Evolutionary conservation across 352 stramenopile genomes (phyloP), one percentile per base, ranked within the genome.

Genomic region (Elongisporangium anandrum): DNA sequence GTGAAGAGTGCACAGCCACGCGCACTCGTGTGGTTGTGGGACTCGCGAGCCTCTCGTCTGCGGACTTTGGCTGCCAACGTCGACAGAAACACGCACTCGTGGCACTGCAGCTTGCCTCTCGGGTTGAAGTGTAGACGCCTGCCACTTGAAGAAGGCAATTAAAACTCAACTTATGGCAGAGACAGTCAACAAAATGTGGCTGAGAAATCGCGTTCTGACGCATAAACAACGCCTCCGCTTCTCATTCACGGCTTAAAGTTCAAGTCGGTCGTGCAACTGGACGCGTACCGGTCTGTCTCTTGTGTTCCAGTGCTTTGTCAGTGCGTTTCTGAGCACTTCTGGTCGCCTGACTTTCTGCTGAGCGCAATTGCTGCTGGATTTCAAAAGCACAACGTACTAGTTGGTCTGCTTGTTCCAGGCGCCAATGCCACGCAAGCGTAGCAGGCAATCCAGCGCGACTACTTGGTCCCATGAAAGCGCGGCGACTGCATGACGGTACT

Each of bases 401-500:
- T 15, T 17, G 2, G 16, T 15, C 34, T 45, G 10, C 5, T 45
- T 45, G 13, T 45, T 45, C 34, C 1, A 9, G 34, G 34, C 34
- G 10, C 34, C 34, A 45, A 45, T 45, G 34, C 34, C 34, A 45
- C 34, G 34, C 10, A 45, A 4, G 13, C 34, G 34, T 17, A 45
- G 34, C 34, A 45, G 34, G 34, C 34, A 45, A 45, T 45, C 34
- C 34, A 45, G 13, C 34, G 17, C 34, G 17, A 9, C 10, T 3
- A 45, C 34, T 45, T 45, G 34, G 6, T 12, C 4, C 34, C 34
- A 45, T 45, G 34, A 45, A 45, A 45, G 34, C 34, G 34, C 34
- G 17, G 13, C 34, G 13, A 41, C 19, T 6, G 67, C 67, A 48
- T 81, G 66, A 9, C 54, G 57, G 49, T 76, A 73, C 51, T 63